These are phyloP conservation scores for Sanguinoderma infundibulare DNA, from an alignment of 1,284 basidiomycete genomes.

Conservation along the genomic window DNA sequence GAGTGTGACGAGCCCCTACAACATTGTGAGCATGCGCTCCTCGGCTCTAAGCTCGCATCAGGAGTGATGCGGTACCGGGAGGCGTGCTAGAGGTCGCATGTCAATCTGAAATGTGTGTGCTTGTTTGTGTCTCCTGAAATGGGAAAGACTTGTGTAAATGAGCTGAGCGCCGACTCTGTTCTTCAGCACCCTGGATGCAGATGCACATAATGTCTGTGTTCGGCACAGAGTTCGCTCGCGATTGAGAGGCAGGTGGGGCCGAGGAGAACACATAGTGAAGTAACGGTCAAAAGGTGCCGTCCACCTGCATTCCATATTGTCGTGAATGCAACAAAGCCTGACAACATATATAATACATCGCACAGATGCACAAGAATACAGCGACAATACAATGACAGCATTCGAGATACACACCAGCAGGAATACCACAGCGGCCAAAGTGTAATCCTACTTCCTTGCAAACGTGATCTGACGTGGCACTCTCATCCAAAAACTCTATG, in stretches of 20 bases:
- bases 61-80: background rate
- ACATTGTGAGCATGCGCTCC: background rate
- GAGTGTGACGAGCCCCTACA: background rate
- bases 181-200: background rate
- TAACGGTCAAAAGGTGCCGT: too few species aligned
- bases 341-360: constrained; percentile 26
- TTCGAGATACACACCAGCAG: background rate
- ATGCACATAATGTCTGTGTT: background rate
- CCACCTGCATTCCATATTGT: too few species aligned
- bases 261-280: background rate
- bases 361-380: constrained; percentile 22
- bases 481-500: constrained; percentile 94
- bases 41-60: background rate
- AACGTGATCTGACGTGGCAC: constrained; percentile 75
- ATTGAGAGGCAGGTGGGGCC: background rate
- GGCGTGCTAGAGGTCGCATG: background rate
- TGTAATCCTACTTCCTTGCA: constrained; percentile 51
- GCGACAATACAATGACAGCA: constrained; percentile 10
- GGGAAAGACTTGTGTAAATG: background rate
- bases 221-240: background rate
- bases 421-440: background rate
- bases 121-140: background rate
- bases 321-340: too few species aligned
- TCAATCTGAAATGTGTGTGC: background rate
- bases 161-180: background rate